Percentiles rank a stretch among this genome's conserved stretches.
These are phyloP conservation scores for Tylopilus sp. DNA, from an alignment of 1,284 basidiomycete species.

Conservation along the genomic window DNA sequence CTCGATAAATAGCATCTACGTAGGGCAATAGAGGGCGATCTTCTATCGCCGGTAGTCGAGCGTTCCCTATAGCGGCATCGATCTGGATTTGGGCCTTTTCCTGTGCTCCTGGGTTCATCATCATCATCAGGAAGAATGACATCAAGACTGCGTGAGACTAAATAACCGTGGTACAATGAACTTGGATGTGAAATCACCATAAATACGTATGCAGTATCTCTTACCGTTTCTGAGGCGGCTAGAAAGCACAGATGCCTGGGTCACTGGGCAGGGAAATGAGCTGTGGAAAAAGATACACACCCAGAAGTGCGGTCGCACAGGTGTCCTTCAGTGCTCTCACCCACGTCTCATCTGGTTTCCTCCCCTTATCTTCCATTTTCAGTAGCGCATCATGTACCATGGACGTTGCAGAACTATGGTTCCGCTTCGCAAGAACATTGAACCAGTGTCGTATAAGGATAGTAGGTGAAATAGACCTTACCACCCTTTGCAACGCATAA, in stretches of 20 bases:
- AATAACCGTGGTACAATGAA: neutral
- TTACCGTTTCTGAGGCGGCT: conserved; percentile 29
- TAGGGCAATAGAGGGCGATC: conserved; percentile 45
- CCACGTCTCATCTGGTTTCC: neutral
- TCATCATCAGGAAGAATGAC: conserved; percentile 49
- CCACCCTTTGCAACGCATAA: conserved; percentile 10
- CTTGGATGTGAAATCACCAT: too few relatives aligned
- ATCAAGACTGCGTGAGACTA: conserved; percentile 18
- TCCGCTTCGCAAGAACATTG: neutral
- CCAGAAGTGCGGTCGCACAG: conserved; percentile 20
- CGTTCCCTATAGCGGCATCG: conserved; percentile 41
- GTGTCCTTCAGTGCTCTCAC: conserved; percentile 18
- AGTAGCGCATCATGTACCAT: conserved; percentile 27
- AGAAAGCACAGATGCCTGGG: too few relatives aligned
- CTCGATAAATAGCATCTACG: conserved; percentile 37
- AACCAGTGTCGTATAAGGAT: neutral
- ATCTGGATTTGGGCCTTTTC: conserved; percentile 45
- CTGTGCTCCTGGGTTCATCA: conserved; percentile 44
- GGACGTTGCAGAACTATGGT: neutral
- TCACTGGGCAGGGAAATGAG: neutral
- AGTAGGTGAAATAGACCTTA: neutral
- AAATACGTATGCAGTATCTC: neutral
- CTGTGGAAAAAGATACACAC: conserved; percentile 9
- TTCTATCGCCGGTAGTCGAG: conserved; percentile 42
- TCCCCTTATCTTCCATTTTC: conserved; percentile 4